Conservation (phyloP, 1,139 yeast species). For the Pichia sp. region DNA sequence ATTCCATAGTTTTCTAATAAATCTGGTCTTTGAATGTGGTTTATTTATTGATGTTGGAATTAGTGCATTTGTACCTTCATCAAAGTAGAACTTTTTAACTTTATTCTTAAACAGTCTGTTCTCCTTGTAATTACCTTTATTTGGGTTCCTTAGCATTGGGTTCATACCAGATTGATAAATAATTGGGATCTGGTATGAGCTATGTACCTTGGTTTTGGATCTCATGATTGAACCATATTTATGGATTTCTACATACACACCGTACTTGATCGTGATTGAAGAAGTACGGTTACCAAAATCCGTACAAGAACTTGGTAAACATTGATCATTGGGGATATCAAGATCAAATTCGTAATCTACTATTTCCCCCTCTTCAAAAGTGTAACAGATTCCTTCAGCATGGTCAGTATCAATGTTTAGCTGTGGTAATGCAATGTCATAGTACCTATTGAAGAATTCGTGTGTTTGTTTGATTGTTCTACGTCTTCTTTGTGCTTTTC, state of each 20-base stretch:
- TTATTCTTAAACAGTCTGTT: slow-evolving; percentile 12
- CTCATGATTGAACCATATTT: slow-evolving; percentile 6
- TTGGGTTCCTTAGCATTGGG: neutral
- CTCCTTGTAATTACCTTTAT: neutral
- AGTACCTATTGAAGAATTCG: slow-evolving; percentile 2
- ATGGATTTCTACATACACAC: slow-evolving; percentile 7
- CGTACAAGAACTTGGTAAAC: slow-evolving; percentile 10
- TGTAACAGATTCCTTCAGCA: neutral
- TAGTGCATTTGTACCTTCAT: slow-evolving; percentile 14
- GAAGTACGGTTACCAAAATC: slow-evolving; percentile 8
- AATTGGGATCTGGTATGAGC: slow-evolving; percentile 1
- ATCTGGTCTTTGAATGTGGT: slow-evolving; percentile 18
- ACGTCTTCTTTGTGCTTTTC: neutral
- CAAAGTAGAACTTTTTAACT: slow-evolving; percentile 17
- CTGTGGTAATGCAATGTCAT: slow-evolving; percentile 1
- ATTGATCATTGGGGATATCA: slow-evolving; percentile 5
- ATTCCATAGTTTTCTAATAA: slow-evolving; percentile 21
- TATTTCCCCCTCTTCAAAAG: slow-evolving; percentile 5
- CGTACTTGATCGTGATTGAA: slow-evolving; percentile 4
- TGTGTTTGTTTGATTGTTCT: neutral
- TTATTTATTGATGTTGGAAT: slow-evolving; percentile 16
- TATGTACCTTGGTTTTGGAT: neutral
- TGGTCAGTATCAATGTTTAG: neutral
- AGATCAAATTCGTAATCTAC: slow-evolving; percentile 2
- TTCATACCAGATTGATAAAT: slow-evolving; percentile 9